Percentiles rank a stretch among this genome's conserved stretches.
Conservation (phyloP, 805 yeast species). For the Saccharomycopsis schoenii region DNA sequence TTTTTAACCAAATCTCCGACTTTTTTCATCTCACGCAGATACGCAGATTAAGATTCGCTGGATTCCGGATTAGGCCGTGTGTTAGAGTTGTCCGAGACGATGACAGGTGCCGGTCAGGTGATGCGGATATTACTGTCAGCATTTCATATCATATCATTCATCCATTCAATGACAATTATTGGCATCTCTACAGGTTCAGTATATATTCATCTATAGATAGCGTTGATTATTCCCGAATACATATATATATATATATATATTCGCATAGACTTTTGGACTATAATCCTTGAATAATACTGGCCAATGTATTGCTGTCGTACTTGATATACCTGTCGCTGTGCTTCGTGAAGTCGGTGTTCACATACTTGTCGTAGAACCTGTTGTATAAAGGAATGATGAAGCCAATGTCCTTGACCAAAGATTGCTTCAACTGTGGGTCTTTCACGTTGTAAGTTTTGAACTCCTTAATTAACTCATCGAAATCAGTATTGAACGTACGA, state of each 20-base stretch:
- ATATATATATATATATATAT: no score
- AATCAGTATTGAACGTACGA: conserved; percentile 67
- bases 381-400: conserved; percentile 77
- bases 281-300: conserved; percentile 12
- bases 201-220: no score
- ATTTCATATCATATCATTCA: no score
- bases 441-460: conserved; percentile 58
- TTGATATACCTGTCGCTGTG: conserved; percentile 40
- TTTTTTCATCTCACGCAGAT: not conserved
- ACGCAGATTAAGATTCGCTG: no score
- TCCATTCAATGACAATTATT: no score
- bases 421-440: conserved; percentile 54
- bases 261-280: no score
- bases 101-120: no score
- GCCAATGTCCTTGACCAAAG: conserved; percentile 54
- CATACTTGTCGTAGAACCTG: conserved; percentile 72
- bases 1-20: not conserved
- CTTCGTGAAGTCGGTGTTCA: conserved; percentile 60
- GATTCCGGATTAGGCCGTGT: not conserved
- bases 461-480: conserved; percentile 64
- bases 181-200: no score
- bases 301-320: conserved; percentile 33
- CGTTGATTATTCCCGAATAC: no score
- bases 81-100: not conserved
- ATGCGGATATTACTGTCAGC: no score